These are phyloP conservation scores for Termitomyces sp. DNA, from an alignment of 768 basidiomycete genomes.

Conservation along the genomic window DNA sequence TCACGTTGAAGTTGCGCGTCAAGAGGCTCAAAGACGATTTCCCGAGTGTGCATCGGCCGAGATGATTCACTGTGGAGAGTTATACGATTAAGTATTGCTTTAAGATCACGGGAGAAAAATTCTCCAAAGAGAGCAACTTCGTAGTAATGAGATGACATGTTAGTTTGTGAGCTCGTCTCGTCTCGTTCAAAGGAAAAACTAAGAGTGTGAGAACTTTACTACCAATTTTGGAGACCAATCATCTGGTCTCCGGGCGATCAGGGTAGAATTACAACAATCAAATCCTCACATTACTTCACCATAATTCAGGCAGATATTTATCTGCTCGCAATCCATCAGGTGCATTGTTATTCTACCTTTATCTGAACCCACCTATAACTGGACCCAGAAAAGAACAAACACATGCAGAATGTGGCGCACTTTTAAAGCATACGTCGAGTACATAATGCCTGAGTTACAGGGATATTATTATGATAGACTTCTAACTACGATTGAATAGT, in stretches of 20 bases:
- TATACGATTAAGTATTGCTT: slow-evolving; percentile 73
- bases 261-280: no score
- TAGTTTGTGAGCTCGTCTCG: background rate
- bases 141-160: slow-evolving; percentile 58
- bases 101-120: slow-evolving; percentile 73
- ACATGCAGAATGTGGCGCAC: background rate
- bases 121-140: slow-evolving; percentile 83
- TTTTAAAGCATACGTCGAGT: background rate
- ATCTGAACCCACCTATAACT: background rate
- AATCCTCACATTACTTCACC: background rate
- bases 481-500: background rate
- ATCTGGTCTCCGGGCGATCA: background rate
- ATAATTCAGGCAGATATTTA: background rate
- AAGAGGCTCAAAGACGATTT: slow-evolving; percentile 78
- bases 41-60: slow-evolving; percentile 64
- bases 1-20: slow-evolving; percentile 64
- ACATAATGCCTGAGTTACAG: background rate
- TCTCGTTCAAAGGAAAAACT: background rate
- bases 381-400: background rate
- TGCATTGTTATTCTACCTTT: background rate
- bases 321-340: background rate
- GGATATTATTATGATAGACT: background rate
- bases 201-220: background rate
- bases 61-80: slow-evolving; percentile 80
- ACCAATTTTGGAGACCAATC: background rate